Conservation (phyloP, 768 basidiomycete species). For the Pleurotus ostreatus region DNA sequence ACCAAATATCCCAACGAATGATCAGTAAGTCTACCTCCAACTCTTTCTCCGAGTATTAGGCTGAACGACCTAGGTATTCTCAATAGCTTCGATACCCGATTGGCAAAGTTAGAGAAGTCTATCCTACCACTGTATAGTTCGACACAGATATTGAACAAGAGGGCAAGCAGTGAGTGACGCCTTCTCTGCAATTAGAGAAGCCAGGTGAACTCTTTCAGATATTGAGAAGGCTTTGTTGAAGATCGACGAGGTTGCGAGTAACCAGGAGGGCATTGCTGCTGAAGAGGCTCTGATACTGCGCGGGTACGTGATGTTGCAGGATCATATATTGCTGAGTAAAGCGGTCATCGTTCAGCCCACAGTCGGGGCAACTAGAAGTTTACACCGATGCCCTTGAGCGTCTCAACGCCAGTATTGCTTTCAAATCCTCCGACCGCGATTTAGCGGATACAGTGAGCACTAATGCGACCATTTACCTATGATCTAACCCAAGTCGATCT, state of each 20-base stretch:
- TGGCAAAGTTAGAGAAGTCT: constrained; percentile 82
- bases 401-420: constrained; percentile 75
- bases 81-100: constrained; percentile 77
- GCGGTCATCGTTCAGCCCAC: constrained; percentile 47
- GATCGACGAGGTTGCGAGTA: constrained; percentile 76
- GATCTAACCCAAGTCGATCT: background rate
- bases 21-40: constrained; percentile 49
- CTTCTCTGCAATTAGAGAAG: background rate
- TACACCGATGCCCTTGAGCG: constrained; percentile 76
- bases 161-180: constrained; percentile 62
- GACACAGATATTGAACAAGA: constrained; percentile 68
- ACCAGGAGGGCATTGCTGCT: constrained; percentile 68
- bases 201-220: constrained; percentile 37
- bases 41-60: constrained; percentile 5
- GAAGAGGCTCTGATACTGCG: constrained; percentile 78
- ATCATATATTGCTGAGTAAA: background rate
- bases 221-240: constrained; percentile 76
- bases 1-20: constrained; percentile 83
- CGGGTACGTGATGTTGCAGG: constrained; percentile 44
- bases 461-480: constrained; percentile 1
- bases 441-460: constrained; percentile 47
- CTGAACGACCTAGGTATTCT: constrained; percentile 62
- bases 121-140: constrained; percentile 80
- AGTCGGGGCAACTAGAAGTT: constrained; percentile 54
- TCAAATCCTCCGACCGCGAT: constrained; percentile 58